Evolutionary conservation across 345 rosid genomes (phyloP).

Genomic region (Hypericum androsaemum): DNA sequence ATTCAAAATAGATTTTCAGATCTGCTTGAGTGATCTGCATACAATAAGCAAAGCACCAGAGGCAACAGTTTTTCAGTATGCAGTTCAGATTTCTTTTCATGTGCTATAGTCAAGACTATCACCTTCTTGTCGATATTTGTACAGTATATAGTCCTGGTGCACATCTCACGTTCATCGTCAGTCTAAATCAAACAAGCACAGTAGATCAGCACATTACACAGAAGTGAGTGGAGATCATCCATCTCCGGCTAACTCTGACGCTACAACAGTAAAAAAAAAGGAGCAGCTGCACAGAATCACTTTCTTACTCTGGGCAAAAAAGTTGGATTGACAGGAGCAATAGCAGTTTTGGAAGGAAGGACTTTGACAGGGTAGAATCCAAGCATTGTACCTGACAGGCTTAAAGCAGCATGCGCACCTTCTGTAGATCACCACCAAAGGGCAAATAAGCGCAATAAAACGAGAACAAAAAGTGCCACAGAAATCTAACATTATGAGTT

Average conservation of each 20-base stretch:
- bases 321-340: conserved; percentile 92
- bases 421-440: conserved; percentile 34
- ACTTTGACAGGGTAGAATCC: conserved; percentile 88
- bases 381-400: conserved; percentile 73
- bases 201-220: conserved; percentile 3
- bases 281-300: neutral
- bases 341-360: conserved; percentile 90
- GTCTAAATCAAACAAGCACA: conserved; percentile 28
- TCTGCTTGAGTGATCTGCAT: conserved; percentile 59
- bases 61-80: neutral
- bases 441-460: conserved; percentile 3
- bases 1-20: conserved; percentile 54
- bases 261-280: neutral
- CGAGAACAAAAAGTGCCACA: neutral
- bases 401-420: conserved; percentile 68
- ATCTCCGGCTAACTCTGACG: no score
- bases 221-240: neutral
- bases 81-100: conserved; percentile 1
- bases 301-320: conserved; percentile 79
- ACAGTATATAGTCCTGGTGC: conserved; percentile 84
- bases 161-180: conserved; percentile 95
- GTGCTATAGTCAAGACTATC: neutral
- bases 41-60: conserved; percentile 2
- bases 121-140: conserved; percentile 95
- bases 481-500: conserved; percentile 1